A percentile compares a stretch with the other conserved stretches of the same genome.
Evolutionary conservation across 2,329 filamentous ascomycete genomes (phyloP).

Genomic region (Capronia americana): DNA sequence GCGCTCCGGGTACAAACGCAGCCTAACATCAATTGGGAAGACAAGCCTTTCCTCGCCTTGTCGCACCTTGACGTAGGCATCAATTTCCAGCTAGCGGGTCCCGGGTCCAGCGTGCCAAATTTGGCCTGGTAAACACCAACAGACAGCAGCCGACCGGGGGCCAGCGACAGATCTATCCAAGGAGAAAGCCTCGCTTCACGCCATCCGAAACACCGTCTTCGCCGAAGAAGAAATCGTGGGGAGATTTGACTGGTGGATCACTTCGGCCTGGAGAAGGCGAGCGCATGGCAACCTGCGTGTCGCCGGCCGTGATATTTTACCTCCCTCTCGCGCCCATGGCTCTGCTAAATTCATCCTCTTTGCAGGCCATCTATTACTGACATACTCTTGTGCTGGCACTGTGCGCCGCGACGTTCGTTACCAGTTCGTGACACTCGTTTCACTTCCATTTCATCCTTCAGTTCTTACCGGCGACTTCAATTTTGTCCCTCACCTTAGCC

Average conservation of each 20-base stretch:
- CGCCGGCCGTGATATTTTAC: constrained; percentile 10
- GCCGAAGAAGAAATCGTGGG: constrained; percentile 27
- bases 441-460: constrained; percentile 4
- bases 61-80: neutral
- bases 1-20: constrained; percentile 2
- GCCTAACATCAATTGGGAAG: constrained; percentile 6
- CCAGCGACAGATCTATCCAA: constrained; percentile 6
- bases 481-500: neutral
- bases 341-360: constrained; percentile 8
- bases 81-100: constrained; percentile 17
- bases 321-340: constrained; percentile 16
- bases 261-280: constrained; percentile 3
- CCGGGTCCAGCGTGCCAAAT: constrained; percentile 8
- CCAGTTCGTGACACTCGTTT: constrained; percentile 10
- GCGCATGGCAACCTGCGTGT: neutral
- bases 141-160: constrained; percentile 9
- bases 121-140: constrained; percentile 9
- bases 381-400: constrained; percentile 22
- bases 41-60: constrained; percentile 5
- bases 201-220: constrained; percentile 18
- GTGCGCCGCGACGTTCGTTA: constrained; percentile 22
- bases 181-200: constrained; percentile 18
- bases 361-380: constrained; percentile 4
- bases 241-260: constrained; percentile 24
- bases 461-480: constrained; percentile 9